Evolutionary conservation across 2,329 filamentous ascomycete species (phyloP).

Genomic region (Sphaerostilbella broomeana): DNA sequence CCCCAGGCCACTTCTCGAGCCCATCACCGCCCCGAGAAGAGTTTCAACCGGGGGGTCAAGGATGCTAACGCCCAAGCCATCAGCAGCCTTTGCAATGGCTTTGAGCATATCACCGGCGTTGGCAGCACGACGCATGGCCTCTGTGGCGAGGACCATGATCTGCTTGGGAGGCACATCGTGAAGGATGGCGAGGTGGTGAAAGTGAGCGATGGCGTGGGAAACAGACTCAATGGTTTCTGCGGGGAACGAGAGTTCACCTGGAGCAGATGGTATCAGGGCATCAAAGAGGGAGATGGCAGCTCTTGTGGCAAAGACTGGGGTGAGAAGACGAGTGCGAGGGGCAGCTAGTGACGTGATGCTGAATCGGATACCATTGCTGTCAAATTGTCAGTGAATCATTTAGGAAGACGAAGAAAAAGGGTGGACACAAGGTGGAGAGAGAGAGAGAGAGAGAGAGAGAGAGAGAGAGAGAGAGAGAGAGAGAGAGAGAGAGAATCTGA

Average conservation of each 20-base stretch:
- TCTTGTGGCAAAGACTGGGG: conserved; percentile 71
- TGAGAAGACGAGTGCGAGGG: conserved; percentile 63
- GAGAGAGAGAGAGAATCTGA: conserved; percentile 21
- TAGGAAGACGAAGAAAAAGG: background rate
- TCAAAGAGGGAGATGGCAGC: conserved; percentile 83
- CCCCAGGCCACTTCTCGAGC: conserved; percentile 68
- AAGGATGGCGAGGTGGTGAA: conserved; percentile 62
- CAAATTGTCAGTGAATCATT: conserved; percentile 5
- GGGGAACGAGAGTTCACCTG: conserved; percentile 40
- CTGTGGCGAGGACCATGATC: conserved; percentile 75
- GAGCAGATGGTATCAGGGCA: conserved; percentile 52
- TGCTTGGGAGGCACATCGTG: conserved; percentile 60
- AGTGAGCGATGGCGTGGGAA: conserved; percentile 58
- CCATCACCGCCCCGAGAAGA: conserved; percentile 68
- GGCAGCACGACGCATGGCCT: conserved; percentile 74
- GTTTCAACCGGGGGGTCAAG: conserved; percentile 77
- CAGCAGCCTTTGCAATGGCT: conserved; percentile 54
- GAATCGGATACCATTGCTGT: conserved; percentile 86
- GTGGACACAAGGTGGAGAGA: background rate
- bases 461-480: conserved; percentile 1
- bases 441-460: background rate
- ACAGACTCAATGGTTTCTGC: conserved; percentile 58
- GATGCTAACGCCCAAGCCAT: conserved; percentile 62
- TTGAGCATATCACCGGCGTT: conserved; percentile 65
- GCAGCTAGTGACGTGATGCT: conserved; percentile 78